Evolutionary conservation across 2,329 filamentous ascomycete species (phyloP).

Genomic region (Fusarium torulosum): DNA sequence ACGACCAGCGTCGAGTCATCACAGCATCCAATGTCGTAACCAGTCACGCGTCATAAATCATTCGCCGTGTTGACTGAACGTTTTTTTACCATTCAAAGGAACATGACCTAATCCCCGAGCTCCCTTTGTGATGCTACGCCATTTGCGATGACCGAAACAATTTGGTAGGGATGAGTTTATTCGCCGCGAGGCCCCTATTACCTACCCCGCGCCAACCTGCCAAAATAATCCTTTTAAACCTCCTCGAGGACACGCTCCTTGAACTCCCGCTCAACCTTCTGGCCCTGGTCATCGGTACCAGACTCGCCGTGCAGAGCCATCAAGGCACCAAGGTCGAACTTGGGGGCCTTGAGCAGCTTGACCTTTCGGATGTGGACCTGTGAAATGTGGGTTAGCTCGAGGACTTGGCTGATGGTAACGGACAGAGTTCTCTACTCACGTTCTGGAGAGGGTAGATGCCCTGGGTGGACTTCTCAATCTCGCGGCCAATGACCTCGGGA

Average conservation of each 20-base stretch:
- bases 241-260: slow-evolving; percentile 96
- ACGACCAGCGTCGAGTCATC: slow-evolving; percentile 28
- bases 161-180: slow-evolving; percentile 54
- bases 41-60: slow-evolving; percentile 39
- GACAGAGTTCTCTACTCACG: slow-evolving; percentile 66
- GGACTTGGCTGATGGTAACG: not conserved
- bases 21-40: slow-evolving; percentile 30
- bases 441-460: slow-evolving; percentile 99
- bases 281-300: slow-evolving; percentile 92
- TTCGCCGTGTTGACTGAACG: slow-evolving; percentile 48
- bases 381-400: slow-evolving; percentile 21
- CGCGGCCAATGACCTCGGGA: slow-evolving; percentile 98
- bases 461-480: slow-evolving; percentile 99
- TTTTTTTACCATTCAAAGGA: slow-evolving; percentile 55
- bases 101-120: slow-evolving; percentile 57
- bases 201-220: slow-evolving; percentile 50
- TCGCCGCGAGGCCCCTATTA: slow-evolving; percentile 51
- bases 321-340: slow-evolving; percentile 98
- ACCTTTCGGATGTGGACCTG: slow-evolving; percentile 99
- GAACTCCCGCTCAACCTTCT: slow-evolving; percentile 99
- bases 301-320: slow-evolving; percentile 98
- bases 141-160: slow-evolving; percentile 60
- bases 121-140: slow-evolving; percentile 60
- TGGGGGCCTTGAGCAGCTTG: slow-evolving; percentile 98
- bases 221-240: slow-evolving; percentile 75